These are phyloP conservation scores for Parastagonospora avenae DNA, from an alignment of 2,329 filamentous ascomycete species.

Conservation along the genomic window DNA sequence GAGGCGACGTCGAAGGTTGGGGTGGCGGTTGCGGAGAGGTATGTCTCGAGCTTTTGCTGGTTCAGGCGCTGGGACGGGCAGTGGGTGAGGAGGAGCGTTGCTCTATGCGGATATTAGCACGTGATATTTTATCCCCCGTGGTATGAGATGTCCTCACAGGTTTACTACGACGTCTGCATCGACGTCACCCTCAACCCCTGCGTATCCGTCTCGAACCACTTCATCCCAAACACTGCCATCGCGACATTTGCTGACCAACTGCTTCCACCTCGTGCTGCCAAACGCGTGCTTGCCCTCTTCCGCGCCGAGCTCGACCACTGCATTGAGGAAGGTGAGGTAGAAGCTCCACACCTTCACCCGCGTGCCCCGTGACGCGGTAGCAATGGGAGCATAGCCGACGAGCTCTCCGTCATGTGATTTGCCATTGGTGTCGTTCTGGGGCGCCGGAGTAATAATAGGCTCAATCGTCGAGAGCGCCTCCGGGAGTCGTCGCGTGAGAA, in stretches of 20 bases:
- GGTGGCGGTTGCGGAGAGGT: conserved; percentile 76
- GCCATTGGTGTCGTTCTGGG: conserved; percentile 27
- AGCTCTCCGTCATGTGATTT: conserved; percentile 29
- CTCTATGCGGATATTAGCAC: conserved; percentile 56
- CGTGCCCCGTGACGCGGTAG: conserved; percentile 78
- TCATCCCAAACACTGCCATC: conserved; percentile 96
- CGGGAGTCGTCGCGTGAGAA: conserved; percentile 88
- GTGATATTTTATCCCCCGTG: neutral
- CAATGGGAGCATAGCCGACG: conserved; percentile 68
- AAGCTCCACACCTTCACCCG: conserved; percentile 97
- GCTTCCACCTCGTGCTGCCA: conserved; percentile 83
- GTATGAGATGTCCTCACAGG: conserved; percentile 59
- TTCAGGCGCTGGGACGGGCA: conserved; percentile 82
- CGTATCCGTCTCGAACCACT: conserved; percentile 84
- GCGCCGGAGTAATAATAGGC: conserved; percentile 72
- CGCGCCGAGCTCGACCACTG: conserved; percentile 83
- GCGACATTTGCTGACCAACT: conserved; percentile 79
- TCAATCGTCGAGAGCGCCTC: conserved; percentile 86
- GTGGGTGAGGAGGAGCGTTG: conserved; percentile 89
- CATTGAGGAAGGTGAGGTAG: conserved; percentile 91
- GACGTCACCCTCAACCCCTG: conserved; percentile 84
- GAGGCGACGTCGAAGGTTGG: conserved; percentile 74
- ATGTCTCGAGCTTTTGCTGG: conserved; percentile 85
- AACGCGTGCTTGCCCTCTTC: conserved; percentile 91
- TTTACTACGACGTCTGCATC: conserved; percentile 95